phyloP scores from a whole-genome alignment of 1,284 basidiomycete species.

The Inonotus obliquus region DNA sequence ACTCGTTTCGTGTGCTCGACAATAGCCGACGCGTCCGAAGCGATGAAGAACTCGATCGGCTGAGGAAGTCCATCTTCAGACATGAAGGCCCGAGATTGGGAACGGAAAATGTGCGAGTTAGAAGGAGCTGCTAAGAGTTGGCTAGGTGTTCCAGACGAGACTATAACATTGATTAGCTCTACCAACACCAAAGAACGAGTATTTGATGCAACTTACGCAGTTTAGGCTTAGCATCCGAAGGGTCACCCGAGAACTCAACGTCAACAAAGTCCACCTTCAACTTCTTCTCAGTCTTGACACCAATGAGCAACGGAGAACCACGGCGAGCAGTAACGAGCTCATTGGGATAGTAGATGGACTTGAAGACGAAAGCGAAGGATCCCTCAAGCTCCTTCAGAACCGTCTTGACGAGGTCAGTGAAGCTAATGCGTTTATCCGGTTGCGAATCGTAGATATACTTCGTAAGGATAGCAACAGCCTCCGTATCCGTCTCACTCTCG shows the following conservation, averaged over 20 bases:
- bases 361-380: constrained; percentile 99
- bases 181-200: not conserved
- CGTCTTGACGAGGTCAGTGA: constrained; percentile 91
- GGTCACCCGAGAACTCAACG: constrained; percentile 85
- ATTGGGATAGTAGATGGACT: constrained; percentile 94
- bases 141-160: constrained; percentile 46
- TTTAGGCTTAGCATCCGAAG: constrained; percentile 55
- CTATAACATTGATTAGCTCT: constrained; percentile 27
- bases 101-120: constrained; percentile 84
- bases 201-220: constrained; percentile 42
- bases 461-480: constrained; percentile 92
- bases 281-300: constrained; percentile 99
- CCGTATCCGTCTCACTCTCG: constrained; percentile 96
- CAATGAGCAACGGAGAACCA: constrained; percentile 94
- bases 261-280: constrained; percentile 99
- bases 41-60: constrained; percentile 99
- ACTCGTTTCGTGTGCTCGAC: constrained; percentile 99
- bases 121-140: constrained; percentile 69
- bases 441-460: constrained; percentile 98
- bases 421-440: constrained; percentile 82
- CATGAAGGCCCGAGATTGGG: constrained; percentile 97
- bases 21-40: constrained; percentile 94
- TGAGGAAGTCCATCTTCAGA: constrained; percentile 98
- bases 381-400: constrained; percentile 98
- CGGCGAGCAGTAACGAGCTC: constrained; percentile 95